A percentile compares a stretch with the other conserved stretches of the same genome.
These are phyloP conservation scores for Backusella mclennaniae DNA, from an alignment of 192 early-diverging fungal genomes.

Conservation along the genomic window DNA sequence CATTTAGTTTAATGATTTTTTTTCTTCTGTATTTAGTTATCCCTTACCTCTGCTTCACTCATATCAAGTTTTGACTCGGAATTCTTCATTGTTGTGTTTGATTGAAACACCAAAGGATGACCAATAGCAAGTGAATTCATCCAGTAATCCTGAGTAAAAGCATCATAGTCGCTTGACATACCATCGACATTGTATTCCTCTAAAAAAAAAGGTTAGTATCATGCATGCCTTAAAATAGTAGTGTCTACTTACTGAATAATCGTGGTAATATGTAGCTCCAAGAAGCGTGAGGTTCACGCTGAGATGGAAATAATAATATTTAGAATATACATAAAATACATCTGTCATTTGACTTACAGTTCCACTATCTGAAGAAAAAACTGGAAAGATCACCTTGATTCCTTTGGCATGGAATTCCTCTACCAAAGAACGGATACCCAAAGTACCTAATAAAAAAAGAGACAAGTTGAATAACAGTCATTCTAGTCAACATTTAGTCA, in stretches of 20 bases:
- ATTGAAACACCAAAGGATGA: constrained; percentile 18
- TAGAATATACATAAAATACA: neutral
- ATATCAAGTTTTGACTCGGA: neutral
- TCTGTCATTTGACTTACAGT: constrained; percentile 10
- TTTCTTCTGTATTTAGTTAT: neutral
- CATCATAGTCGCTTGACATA: constrained; percentile 8
- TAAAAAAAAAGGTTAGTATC: neutral
- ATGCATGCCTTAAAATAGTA: neutral
- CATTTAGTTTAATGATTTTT: neutral
- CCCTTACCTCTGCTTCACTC: constrained; percentile 4
- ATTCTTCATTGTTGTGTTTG: neutral
- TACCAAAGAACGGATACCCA: constrained; percentile 12
- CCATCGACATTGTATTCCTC: constrained; percentile 28
- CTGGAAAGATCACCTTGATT: constrained; percentile 16
- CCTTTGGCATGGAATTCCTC: constrained; percentile 15
- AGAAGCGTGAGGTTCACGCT: constrained; percentile 20
- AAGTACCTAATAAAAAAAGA: constrained; percentile 1
- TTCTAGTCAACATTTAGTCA: neutral
- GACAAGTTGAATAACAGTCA: too few species aligned
- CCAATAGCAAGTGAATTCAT: constrained; percentile 25
- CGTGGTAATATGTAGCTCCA: constrained; percentile 26
- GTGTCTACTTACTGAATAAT: constrained; percentile 14
- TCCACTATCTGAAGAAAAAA: constrained; percentile 12
- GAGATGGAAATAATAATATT: neutral
- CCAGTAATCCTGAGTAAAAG: constrained; percentile 22